Conservation (phyloP, 345 rosid species). For the Carallia pectinifolia region DNA sequence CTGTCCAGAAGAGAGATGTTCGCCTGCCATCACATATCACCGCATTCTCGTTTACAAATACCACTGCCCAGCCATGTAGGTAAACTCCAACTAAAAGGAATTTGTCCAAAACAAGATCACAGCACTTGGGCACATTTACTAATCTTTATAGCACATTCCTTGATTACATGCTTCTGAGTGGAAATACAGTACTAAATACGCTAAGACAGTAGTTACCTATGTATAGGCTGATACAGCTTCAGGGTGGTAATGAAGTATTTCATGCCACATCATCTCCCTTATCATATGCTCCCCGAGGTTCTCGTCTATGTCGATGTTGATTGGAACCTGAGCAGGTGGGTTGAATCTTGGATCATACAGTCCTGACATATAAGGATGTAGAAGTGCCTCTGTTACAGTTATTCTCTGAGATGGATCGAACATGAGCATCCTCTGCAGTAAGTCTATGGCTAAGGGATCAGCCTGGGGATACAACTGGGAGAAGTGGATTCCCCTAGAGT, state of each 20-base stretch:
- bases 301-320: constrained; percentile 31
- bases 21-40: background rate
- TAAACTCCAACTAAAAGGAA: constrained; percentile 16
- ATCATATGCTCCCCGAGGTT: constrained; percentile 23
- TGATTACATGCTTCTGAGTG: constrained; percentile 4
- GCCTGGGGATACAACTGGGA: constrained; percentile 30
- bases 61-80: background rate
- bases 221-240: constrained; percentile 1
- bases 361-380: constrained; percentile 31
- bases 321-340: constrained; percentile 20
- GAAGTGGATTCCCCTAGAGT: constrained; percentile 19
- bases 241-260: constrained; percentile 33
- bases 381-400: constrained; percentile 33
- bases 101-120: constrained; percentile 17
- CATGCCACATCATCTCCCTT: constrained; percentile 34
- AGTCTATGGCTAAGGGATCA: constrained; percentile 32
- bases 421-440: constrained; percentile 32
- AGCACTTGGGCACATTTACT: constrained; percentile 4
- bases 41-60: constrained; percentile 23
- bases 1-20: too few relatives aligned
- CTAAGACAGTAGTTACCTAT: background rate
- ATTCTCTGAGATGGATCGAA: constrained; percentile 34
- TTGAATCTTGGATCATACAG: constrained; percentile 25
- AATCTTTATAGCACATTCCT: constrained; percentile 5
- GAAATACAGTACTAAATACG: background rate